Conservation (phyloP, 2,329 filamentous ascomycete genomes). For the Epichloe glyceriae region DNA sequence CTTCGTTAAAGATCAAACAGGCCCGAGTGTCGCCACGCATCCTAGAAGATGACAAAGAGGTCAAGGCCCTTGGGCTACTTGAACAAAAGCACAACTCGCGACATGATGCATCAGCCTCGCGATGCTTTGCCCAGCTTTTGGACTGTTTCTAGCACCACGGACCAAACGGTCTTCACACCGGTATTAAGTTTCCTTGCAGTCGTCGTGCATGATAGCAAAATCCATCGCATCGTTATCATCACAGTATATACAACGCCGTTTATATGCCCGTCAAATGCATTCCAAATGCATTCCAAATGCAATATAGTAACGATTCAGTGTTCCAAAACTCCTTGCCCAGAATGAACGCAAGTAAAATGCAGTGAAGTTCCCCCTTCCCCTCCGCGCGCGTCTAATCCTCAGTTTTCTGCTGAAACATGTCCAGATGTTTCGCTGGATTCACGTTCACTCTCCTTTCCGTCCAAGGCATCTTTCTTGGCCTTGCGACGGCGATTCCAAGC, state of each 20-base stretch:
- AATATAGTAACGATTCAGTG: not conserved
- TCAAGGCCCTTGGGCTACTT: not conserved
- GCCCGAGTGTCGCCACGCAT: not conserved
- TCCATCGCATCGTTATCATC: not conserved
- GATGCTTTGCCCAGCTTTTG: constrained; percentile 1
- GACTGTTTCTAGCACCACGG: constrained; percentile 5
- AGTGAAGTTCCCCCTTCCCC: too few species aligned
- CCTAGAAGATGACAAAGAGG: constrained; percentile 4
- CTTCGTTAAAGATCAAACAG: constrained; percentile 6
- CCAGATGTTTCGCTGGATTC: not conserved
- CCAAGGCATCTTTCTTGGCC: not conserved
- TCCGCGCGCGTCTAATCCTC: not conserved
- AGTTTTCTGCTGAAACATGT: not conserved
- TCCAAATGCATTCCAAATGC: not conserved
- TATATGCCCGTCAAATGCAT: not conserved
- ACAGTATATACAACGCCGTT: not conserved
- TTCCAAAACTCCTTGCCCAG: not conserved
- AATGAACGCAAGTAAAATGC: not conserved
- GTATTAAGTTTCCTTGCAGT: not conserved
- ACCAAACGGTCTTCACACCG: constrained; percentile 6
- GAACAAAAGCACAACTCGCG: not conserved
- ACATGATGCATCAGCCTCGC: not conserved
- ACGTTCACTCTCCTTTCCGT: not conserved
- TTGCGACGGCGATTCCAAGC: not conserved
- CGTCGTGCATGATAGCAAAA: not conserved